These are phyloP conservation scores for Metschnikowia corniflorae DNA, from an alignment of 805 yeast genomes.

Conservation along the genomic window DNA sequence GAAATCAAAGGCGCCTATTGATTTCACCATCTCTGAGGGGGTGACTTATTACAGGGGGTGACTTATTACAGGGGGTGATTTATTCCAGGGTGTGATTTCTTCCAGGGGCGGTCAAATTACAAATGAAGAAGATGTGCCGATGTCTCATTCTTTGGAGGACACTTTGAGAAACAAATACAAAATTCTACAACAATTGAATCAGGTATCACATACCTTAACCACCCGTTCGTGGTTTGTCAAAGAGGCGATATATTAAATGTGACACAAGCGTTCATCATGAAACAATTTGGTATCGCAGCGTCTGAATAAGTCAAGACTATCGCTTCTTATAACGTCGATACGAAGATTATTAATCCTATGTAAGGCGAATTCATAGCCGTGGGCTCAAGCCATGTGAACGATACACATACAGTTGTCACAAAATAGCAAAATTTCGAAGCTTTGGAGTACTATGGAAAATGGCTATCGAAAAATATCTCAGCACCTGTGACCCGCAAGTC, in stretches of 20 bases:
- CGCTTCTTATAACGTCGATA: constrained; percentile 75
- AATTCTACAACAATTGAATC: constrained; percentile 81
- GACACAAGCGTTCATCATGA: constrained; percentile 84
- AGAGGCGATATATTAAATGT: constrained; percentile 82
- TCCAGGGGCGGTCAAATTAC: constrained; percentile 95
- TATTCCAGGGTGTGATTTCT: no score
- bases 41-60: no score
- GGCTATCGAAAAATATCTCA: no score
- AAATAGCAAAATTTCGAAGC: no score
- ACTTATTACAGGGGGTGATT: no score
- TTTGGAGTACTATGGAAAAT: no score
- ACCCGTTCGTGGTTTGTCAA: constrained; percentile 75
- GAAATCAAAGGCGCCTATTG: constrained; percentile 76
- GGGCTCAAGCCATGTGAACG: no score
- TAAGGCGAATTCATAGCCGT: no score
- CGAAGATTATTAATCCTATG: constrained; percentile 19
- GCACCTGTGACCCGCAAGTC: no score
- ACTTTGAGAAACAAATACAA: constrained; percentile 85
- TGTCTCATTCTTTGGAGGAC: constrained; percentile 94
- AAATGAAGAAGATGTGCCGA: constrained; percentile 89
- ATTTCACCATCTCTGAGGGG: constrained; percentile 86
- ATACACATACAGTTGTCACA: no score
- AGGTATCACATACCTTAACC: constrained; percentile 79
- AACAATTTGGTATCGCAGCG: constrained; percentile 94
- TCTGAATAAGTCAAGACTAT: constrained; percentile 77